Base-by-base conservation (phyloP, 2,329 filamentous ascomycete species). In the Exserohilum rostratum region DNA sequence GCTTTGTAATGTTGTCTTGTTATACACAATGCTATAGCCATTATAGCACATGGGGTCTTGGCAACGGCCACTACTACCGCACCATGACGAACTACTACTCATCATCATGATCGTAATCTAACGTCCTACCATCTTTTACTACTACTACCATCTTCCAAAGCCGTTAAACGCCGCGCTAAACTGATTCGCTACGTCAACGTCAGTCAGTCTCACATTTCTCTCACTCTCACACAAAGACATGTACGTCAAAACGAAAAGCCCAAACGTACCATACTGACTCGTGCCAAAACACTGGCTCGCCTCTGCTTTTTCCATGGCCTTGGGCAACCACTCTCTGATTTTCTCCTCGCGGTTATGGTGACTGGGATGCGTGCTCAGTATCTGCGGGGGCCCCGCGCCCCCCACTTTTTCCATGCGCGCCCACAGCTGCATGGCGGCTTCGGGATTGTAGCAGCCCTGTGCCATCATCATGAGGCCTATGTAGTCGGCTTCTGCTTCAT, bases 401-500 rank as follows among this genome's bases (percentile, higher is more conserved):
- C 79, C 78, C 11, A 76, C 70, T 34, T 72, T 70, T 58, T 89
- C 85, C 86, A 91, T 90, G 45, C 86, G 76, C 20, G 71, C 65
- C 82, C 82, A 84, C 55, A 93, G 85, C 0, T 78, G 79, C 38
- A 88, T 78, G 0, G 90, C 89, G 56, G 85, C 84, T 11, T 81
- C 76, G 1, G 90, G 90, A 57, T 91, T 82, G 69, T 89, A 93
- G 76, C 90, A 93, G 22, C 87, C 88, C 76, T 90, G 85, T 0
- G 89, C 85, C 88, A 93, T 93, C 82, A 93, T 89, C 82, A 93
- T 85, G 30, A 93, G 74, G 0, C 90, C 90, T 43, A 93, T 91
- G 65, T 90, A 90, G 68, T 93, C 90, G 0, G 90, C 90, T 77
- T 93, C 90, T 44, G 81, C 85, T 79, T 88, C 90, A 76, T 92